A percentile compares a stretch with the other conserved stretches of the same genome.
Conservation (phyloP, 2,329 filamentous ascomycete species). For the Diaporthe humulicola region DNA sequence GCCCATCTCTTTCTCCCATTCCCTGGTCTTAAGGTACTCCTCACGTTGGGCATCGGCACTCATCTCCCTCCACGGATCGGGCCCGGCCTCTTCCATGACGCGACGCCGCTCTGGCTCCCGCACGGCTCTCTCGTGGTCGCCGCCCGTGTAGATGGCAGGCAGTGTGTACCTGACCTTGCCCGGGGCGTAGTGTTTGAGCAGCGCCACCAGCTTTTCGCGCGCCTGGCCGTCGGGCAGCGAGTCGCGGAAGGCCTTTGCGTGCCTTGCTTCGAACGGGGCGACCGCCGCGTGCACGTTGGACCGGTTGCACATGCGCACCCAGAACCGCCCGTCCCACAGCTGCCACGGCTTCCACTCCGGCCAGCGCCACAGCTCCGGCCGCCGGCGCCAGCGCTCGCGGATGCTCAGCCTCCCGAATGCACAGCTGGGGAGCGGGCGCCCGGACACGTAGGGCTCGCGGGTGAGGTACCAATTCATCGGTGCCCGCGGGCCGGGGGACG, state of each 20-base stretch:
- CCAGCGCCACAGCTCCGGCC: constrained; percentile 44
- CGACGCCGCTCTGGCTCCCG: constrained; percentile 40
- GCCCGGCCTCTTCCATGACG: constrained; percentile 34
- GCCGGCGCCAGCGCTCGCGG: constrained; percentile 31
- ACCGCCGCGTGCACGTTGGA: constrained; percentile 58
- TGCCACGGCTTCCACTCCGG: constrained; percentile 50
- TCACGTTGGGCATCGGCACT: neutral
- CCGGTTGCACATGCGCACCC: constrained; percentile 64
- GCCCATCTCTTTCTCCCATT: constrained; percentile 4
- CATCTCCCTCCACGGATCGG: constrained; percentile 21
- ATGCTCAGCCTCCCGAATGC: constrained; percentile 39
- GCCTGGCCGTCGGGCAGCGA: constrained; percentile 50
- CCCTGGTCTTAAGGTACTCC: constrained; percentile 2
- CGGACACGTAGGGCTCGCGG: constrained; percentile 60
- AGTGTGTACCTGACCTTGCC: constrained; percentile 69
- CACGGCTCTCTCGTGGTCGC: constrained; percentile 49
- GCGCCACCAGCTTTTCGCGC: constrained; percentile 53
- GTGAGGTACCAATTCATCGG: constrained; percentile 59
- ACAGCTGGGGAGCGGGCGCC: constrained; percentile 49
- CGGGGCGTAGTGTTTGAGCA: constrained; percentile 64
- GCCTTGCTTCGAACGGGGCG: constrained; percentile 58
- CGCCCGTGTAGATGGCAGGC: constrained; percentile 65
- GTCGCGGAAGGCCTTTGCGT: constrained; percentile 63
- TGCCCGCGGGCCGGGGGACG: constrained; percentile 15
- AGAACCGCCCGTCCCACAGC: constrained; percentile 73